Evolutionary conservation across 306 rosid species (phyloP), one percentile per base, ranked within the genome.

Genomic region (Styphnolobium japonicum): DNA sequence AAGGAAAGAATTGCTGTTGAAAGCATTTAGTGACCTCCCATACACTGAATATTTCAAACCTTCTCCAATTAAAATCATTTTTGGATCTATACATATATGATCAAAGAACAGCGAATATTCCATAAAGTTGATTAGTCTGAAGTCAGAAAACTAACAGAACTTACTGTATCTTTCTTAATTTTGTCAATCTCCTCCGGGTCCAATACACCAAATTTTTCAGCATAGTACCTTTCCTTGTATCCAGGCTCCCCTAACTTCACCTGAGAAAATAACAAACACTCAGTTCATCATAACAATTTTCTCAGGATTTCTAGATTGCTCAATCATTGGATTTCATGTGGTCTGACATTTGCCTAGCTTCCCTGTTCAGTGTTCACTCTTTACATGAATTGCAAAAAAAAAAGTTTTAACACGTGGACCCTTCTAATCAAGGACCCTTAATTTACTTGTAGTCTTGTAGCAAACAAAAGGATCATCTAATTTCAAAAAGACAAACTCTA

Each of bases 241-340:
- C 98, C 98, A 49, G 98, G 92, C 87, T 92, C 97, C 83, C 97
- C 98, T 74, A 95, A 87, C 86, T 88, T 95, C 73, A 95, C 91
- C 98, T 95, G 89, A 75, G 55, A 77, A 78, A 61, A 77, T 58
- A 52, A 60, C 31, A 82, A 40, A 60, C 31, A 66, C 58, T 10
- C 7, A 25, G 66, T 77, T 18, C 45, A 23, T 56, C 6, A 71
- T 23, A 65, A 42, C 22, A 71, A 40, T 3, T 14, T 33, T 25
- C 48, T 62, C 61, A 83, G 37, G n/a, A 86, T 42, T 52, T 60
- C 46, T 37, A 52, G 57, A 37, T 43, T 53, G 63, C 22, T 66
- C 21, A 49, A 39, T 57, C 25, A 53, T 69, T 48, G 23, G 61
- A 77, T 57, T 77, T 66, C 48, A 55, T 31, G 62, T 14, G 16